Evolutionary conservation across 805 yeast species (phyloP).

Genomic region (Kuraishia piskuri): DNA sequence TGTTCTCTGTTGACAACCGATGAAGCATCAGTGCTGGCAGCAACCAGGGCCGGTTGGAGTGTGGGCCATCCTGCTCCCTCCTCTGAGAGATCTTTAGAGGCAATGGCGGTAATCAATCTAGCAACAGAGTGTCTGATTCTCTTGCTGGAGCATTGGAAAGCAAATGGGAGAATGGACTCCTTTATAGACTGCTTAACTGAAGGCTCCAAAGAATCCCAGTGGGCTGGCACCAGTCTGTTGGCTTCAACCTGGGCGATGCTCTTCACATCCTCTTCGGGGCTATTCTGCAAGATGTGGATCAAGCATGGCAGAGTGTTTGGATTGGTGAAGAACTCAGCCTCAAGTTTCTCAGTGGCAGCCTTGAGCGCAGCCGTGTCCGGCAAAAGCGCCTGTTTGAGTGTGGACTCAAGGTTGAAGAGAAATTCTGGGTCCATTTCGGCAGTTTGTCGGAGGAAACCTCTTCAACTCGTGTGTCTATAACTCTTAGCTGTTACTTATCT

Average conservation of each 20-base stretch:
- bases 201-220: conserved; percentile 55
- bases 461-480: background rate
- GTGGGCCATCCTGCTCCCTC: conserved; percentile 61
- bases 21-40: conserved; percentile 48
- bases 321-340: conserved; percentile 64
- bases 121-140: conserved; percentile 83
- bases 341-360: conserved; percentile 68
- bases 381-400: conserved; percentile 67
- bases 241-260: conserved; percentile 97
- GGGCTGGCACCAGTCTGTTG: conserved; percentile 65
- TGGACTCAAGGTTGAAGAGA: conserved; percentile 63
- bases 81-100: conserved; percentile 57
- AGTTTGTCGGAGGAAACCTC: background rate
- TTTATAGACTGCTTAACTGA: conserved; percentile 53
- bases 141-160: conserved; percentile 54
- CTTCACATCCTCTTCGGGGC: conserved; percentile 61
- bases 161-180: conserved; percentile 55
- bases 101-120: conserved; percentile 82
- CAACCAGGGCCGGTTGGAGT: conserved; percentile 61
- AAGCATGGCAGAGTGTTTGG: conserved; percentile 73
- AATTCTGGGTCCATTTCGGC: conserved; percentile 59
- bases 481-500: background rate
- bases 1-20: conserved; percentile 42
- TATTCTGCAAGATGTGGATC: conserved; percentile 69
- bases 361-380: conserved; percentile 81